Evolutionary conservation across 2,329 filamentous ascomycete genomes (phyloP), one percentile per base, ranked within the genome.

Genomic region (Diaporthe ampelina): DNA sequence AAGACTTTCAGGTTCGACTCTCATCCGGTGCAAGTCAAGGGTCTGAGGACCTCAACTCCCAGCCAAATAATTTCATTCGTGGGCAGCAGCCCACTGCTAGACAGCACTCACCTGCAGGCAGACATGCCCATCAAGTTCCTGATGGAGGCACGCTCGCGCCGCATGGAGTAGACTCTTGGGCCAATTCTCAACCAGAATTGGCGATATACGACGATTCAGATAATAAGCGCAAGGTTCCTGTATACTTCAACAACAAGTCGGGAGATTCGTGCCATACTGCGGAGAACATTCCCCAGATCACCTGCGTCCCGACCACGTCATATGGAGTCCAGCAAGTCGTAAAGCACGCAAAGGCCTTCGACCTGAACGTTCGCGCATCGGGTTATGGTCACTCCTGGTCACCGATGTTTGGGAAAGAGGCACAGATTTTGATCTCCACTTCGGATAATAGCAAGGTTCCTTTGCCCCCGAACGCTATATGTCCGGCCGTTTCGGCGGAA

Each of bases 311-410:
- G 2, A 83, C 78, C 19, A 86, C 83, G 0, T 80, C 84, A 7
- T 78, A 81, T 13, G 85, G 84, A 5, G 77, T 87, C 5, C 82
- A 85, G 48, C 83, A 84, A 43, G 79, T 86, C 43, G 82, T 87
- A 48, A 80, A 79, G 45, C 85, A 79, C 73, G 83, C 84, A 0
- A 81, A 81, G 43, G 67, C 71, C 4, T 78, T 83, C 35, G 78
- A 80, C 1, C 80, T 83, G 75, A 79, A 83, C 7, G 83, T 87
- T 21, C 81, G 85, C 40, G 84, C 83, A 48, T 80, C 81, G 3
- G 85, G 85, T 1, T 87, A 85, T 73, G 80, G 85, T 7, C 85
- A 87, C 74, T 85, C 83, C 9, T 86, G 85, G 84, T 79, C 81
- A 7, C 78, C 82, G 9, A 82, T 85, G 26, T 87, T 85, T 74